A percentile compares a stretch with the other conserved stretches of the same genome.
Conservation (phyloP, 441 rosid species). For the Rhodomyrtus psidioides region DNA sequence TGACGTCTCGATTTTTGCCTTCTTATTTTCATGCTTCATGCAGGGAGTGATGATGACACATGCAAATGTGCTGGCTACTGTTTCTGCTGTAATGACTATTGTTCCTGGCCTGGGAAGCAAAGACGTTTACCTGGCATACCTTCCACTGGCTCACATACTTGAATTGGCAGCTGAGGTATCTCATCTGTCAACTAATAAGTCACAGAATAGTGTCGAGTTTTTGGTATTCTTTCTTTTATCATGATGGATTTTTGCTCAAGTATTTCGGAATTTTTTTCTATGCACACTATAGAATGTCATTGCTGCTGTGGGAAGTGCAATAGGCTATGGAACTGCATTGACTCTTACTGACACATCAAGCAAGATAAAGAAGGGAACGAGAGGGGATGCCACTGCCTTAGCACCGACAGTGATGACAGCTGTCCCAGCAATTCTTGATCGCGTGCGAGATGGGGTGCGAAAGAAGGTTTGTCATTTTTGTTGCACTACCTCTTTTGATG, state of each 20-base stretch:
- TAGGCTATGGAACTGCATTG: conserved; percentile 93
- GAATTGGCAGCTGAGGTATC: conserved; percentile 95
- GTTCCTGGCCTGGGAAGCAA: conserved; percentile 80
- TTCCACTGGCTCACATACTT: conserved; percentile 94
- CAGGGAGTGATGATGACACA: conserved; percentile 99
- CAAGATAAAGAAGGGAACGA: conserved; percentile 86
- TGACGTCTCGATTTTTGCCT: neutral
- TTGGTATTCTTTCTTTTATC: neutral
- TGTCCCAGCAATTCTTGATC: conserved; percentile 99
- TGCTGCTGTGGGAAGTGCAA: conserved; percentile 80
- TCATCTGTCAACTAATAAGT: neutral
- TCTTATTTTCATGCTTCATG: conserved; percentile 9
- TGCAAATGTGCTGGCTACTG: conserved; percentile 85
- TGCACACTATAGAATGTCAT: conserved; percentile 50
- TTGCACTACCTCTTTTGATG: neutral
- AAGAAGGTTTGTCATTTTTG: conserved; percentile 56
- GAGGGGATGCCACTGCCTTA: conserved; percentile 78
- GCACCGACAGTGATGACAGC: conserved; percentile 94
- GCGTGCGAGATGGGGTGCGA: conserved; percentile 93
- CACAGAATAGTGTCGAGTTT: neutral
- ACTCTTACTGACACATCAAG: conserved; percentile 94
- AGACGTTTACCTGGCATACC: conserved; percentile 83
- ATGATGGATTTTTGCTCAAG: neutral
- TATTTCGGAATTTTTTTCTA: neutral
- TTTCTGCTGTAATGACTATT: conserved; percentile 87